These are phyloP conservation scores for Dactylellina haptotyla DNA, from an alignment of 2,329 filamentous ascomycete genomes.

Conservation along the genomic window DNA sequence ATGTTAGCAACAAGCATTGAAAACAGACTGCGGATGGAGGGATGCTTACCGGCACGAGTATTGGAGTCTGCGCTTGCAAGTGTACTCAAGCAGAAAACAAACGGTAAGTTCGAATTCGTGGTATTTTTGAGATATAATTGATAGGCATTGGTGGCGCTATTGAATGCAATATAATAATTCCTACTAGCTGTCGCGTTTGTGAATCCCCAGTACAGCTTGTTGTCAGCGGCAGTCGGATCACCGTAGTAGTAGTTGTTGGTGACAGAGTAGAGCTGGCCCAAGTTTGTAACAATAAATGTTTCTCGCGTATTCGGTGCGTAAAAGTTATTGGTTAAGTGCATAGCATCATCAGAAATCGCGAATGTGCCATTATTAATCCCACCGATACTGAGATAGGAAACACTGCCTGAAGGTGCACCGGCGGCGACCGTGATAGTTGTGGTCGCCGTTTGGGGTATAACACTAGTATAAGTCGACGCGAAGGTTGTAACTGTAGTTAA, in stretches of 20 bases:
- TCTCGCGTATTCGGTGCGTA: conserved; percentile 14
- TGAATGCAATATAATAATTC: conserved; percentile 9
- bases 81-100: conserved; percentile 12
- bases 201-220: conserved; percentile 11
- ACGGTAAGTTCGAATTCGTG: neutral
- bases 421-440: conserved; percentile 11
- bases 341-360: conserved; percentile 14
- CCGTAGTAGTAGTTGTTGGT: conserved; percentile 21
- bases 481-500: conserved; percentile 6
- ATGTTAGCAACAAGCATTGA: neutral
- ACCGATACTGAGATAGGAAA: conserved; percentile 4
- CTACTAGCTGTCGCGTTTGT: conserved; percentile 6
- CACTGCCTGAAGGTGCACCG: conserved; percentile 1
- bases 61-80: conserved; percentile 1
- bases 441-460: neutral
- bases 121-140: conserved; percentile 19
- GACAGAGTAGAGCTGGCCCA: conserved; percentile 12
- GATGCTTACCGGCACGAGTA: conserved; percentile 12
- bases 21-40: neutral
- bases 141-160: conserved; percentile 7
- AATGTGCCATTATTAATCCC: conserved; percentile 6
- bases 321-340: conserved; percentile 14
- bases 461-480: neutral
- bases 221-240: conserved; percentile 2
- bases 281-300: conserved; percentile 2